These are phyloP conservation scores for Leptomonas seymouri DNA, from an alignment of 208 protist genomes.

Conservation along the genomic window DNA sequence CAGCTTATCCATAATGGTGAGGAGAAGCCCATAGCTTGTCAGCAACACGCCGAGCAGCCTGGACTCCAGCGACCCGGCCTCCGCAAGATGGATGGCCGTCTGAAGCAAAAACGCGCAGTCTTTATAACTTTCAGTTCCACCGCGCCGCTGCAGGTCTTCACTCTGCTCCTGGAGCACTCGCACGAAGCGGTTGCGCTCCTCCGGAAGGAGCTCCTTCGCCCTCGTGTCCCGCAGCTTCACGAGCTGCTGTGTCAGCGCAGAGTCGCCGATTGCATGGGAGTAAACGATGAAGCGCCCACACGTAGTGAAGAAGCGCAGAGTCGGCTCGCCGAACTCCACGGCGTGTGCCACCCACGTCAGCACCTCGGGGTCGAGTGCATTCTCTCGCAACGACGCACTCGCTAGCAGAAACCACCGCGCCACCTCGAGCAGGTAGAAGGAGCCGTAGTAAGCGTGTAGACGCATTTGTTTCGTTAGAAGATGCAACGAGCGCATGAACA, in stretches of 20 bases:
- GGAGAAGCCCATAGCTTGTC: constrained; percentile 44
- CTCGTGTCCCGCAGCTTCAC: constrained; percentile 28
- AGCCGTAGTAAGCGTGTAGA: constrained; percentile 50
- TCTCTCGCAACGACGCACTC: constrained; percentile 20
- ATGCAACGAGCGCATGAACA: constrained; percentile 34
- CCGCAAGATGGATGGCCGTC: constrained; percentile 46
- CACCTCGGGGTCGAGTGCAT: constrained; percentile 32
- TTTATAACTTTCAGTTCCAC: constrained; percentile 40
- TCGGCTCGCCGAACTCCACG: constrained; percentile 42
- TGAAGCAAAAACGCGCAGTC: constrained; percentile 40
- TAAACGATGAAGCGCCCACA: constrained; percentile 45
- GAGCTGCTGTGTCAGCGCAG: constrained; percentile 37
- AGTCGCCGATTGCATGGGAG: constrained; percentile 34
- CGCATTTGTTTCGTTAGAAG: constrained; percentile 28
- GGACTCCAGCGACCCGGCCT: constrained; percentile 29
- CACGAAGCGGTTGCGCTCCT: constrained; percentile 34
- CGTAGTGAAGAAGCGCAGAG: constrained; percentile 46
- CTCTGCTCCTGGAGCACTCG: constrained; percentile 38
- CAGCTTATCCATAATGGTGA: constrained; percentile 45
- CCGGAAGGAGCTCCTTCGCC: constrained; percentile 37
- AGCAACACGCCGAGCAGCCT: constrained; percentile 50
- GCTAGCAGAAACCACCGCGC: constrained; percentile 34
- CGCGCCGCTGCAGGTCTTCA: constrained; percentile 35
- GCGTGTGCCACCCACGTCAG: constrained; percentile 39
- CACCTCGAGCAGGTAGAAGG: constrained; percentile 47